A percentile compares a stretch with the other conserved stretches of the same genome.
These are phyloP conservation scores for Entoloma clypeatum DNA, from an alignment of 1,284 basidiomycete genomes.

Conservation along the genomic window DNA sequence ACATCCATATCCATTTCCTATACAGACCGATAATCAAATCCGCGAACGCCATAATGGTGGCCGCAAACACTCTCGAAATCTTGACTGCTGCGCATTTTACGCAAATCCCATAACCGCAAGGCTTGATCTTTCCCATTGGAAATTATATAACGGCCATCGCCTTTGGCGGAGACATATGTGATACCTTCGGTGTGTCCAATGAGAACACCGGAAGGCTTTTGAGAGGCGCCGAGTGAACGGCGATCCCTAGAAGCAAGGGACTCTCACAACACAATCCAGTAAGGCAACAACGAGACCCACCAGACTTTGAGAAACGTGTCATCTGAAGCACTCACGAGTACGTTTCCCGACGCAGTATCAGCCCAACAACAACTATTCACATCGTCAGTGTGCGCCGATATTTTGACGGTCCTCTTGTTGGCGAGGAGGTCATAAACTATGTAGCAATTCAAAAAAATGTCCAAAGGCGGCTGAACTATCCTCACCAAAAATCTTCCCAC, in stretches of 20 bases:
- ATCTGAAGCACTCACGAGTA: conserved; percentile 92
- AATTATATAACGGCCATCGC: conserved; percentile 92
- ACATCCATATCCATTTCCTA: neutral
- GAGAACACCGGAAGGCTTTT: conserved; percentile 87
- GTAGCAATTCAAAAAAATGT: conserved; percentile 2
- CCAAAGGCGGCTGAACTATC: neutral
- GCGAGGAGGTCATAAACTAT: conserved; percentile 89
- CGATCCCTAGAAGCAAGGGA: conserved; percentile 66
- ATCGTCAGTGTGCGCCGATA: conserved; percentile 83
- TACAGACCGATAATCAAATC: conserved; percentile 79
- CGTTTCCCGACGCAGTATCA: conserved; percentile 86
- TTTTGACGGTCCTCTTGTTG: conserved; percentile 76
- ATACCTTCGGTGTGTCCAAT: conserved; percentile 96
- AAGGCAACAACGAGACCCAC: conserved; percentile 39
- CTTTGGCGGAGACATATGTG: conserved; percentile 84
- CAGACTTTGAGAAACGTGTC: conserved; percentile 95
- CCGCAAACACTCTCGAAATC: conserved; percentile 61
- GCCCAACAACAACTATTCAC: conserved; percentile 98
- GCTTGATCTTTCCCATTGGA: conserved; percentile 99
- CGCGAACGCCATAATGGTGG: conserved; percentile 54
- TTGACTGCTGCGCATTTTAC: conserved; percentile 80
- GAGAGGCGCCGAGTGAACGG: conserved; percentile 76
- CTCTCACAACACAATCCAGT: conserved; percentile 1
- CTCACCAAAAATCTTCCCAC: conserved; percentile 74
- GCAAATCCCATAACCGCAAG: conserved; percentile 89